Percentiles rank a stretch among this genome's conserved stretches.
Conservation (phyloP, 306 rosid genomes). For the Cicer judaicum region DNA sequence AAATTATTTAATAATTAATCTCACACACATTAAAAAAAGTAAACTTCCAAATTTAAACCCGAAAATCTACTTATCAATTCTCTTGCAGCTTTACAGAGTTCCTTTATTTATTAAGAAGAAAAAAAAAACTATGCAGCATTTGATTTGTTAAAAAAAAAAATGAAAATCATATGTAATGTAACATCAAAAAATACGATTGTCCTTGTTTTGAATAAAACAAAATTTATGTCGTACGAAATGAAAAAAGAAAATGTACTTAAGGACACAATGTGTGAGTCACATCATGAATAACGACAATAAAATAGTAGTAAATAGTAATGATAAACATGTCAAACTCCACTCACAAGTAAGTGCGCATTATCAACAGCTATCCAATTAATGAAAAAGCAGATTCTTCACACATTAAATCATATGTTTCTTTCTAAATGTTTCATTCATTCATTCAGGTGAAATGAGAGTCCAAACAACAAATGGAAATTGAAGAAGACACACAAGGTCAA, state of each 20-base stretch:
- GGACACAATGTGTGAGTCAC: too few species aligned
- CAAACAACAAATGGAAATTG: conserved; percentile 45
- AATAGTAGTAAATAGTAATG: background rate
- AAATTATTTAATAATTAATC: too few species aligned
- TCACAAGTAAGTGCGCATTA: conserved; percentile 38
- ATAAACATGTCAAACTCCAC: conserved; percentile 50
- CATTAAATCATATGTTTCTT: background rate
- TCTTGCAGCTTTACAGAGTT: too few species aligned
- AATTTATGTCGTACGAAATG: conserved; percentile 45
- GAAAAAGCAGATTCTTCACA: conserved; percentile 7
- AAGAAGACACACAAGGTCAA: conserved; percentile 36
- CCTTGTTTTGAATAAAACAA: background rate
- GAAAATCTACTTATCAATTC: too few species aligned
- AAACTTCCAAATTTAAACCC: too few species aligned
- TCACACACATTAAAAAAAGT: too few species aligned
- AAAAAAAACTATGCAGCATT: too few species aligned
- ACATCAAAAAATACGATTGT: background rate
- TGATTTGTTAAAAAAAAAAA: too few species aligned
- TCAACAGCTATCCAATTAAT: conserved; percentile 15
- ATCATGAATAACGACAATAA: too few species aligned
- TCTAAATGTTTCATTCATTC: background rate
- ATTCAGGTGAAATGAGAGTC: conserved; percentile 42
- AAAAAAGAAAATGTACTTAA: conserved; percentile 47
- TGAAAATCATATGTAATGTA: background rate
- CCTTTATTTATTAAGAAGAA: background rate